A percentile compares a stretch with the other conserved stretches of the same genome.
These are phyloP conservation scores for Neoboletus brunneissimus DNA, from an alignment of 768 basidiomycete genomes.

Conservation along the genomic window DNA sequence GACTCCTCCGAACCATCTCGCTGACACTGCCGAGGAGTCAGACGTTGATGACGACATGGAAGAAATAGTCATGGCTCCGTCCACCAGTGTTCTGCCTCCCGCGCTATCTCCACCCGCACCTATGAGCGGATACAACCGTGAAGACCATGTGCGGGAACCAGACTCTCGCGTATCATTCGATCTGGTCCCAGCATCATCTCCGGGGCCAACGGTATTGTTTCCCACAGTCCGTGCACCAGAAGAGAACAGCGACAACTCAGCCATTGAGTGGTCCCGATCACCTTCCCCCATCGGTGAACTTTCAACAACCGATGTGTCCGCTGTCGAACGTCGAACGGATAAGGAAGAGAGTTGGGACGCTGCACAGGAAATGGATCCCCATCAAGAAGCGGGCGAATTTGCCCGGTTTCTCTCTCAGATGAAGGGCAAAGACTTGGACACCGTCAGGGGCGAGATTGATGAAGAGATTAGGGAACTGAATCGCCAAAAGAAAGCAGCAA, in stretches of 20 bases:
- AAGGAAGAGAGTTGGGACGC: slow-evolving; percentile 66
- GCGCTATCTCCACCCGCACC: slow-evolving; percentile 13
- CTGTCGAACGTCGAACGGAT: slow-evolving; percentile 22
- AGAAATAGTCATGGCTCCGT: slow-evolving; percentile 23
- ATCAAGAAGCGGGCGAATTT: slow-evolving; percentile 83
- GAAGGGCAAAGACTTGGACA: slow-evolving; percentile 78
- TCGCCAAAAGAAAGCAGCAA: slow-evolving; percentile 80
- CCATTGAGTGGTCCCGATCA: slow-evolving; percentile 39
- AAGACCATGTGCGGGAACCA: not conserved
- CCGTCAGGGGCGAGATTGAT: slow-evolving; percentile 85
- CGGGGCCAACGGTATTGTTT: slow-evolving; percentile 7
- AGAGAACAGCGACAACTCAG: slow-evolving; percentile 25
- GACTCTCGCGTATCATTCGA: slow-evolving; percentile 1
- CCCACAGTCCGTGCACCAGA: slow-evolving; percentile 3
- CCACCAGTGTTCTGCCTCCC: not conserved
- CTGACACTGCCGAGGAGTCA: slow-evolving; percentile 5
- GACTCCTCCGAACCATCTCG: not conserved
- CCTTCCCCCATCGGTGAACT: slow-evolving; percentile 30
- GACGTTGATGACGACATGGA: slow-evolving; percentile 41
- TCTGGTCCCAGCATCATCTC: slow-evolving; percentile 7
- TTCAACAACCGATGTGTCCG: slow-evolving; percentile 5
- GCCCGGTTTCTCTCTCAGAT: slow-evolving; percentile 91
- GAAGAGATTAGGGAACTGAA: slow-evolving; percentile 83
- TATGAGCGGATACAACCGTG: slow-evolving; percentile 16
- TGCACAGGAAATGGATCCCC: slow-evolving; percentile 80